These are phyloP conservation scores for Picea engelmannii DNA, from an alignment of 83 land plant genomes.

Conservation along the genomic window DNA sequence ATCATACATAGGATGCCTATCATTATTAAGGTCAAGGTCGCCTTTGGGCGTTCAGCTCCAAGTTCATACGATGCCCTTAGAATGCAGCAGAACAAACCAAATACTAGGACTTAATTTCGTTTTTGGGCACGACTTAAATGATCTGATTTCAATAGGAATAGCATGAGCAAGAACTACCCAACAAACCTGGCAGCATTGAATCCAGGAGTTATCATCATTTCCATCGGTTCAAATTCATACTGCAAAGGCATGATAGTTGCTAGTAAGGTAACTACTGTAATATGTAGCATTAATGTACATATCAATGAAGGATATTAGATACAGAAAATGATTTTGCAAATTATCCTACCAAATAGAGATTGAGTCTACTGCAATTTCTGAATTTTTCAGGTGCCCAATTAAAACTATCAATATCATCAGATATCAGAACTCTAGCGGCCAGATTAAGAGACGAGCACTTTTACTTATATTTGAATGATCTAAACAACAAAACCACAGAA, in stretches of 20 bases:
- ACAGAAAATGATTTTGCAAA: no score
- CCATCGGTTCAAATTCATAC: constrained; percentile 36
- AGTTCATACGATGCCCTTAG: constrained; percentile 57
- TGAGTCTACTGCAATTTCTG: constrained; percentile 32
- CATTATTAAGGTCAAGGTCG: constrained; percentile 11
- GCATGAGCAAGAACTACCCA: no score
- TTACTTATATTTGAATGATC: no score
- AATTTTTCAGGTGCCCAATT: constrained; percentile 21
- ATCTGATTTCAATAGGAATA: no score
- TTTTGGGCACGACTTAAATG: no score
- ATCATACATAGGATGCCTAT: constrained; percentile 23
- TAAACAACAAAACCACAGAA: no score
- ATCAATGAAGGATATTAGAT: no score
- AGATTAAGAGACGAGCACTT: not conserved
- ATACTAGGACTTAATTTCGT: no score
- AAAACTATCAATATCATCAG: constrained; percentile 30
- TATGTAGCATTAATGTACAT: no score
- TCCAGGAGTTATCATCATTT: constrained; percentile 39
- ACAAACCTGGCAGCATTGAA: constrained; percentile 38
- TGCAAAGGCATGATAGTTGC: not conserved
- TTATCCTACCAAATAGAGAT: constrained; percentile 37
- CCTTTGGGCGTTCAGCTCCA: constrained; percentile 38
- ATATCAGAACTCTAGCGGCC: constrained; percentile 45
- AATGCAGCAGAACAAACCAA: constrained; percentile 14
- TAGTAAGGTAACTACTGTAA: no score